Evolutionary conservation across 1,139 yeast species (phyloP), one percentile per base, ranked within the genome.

Genomic region (Blastobotrys proliferans): DNA sequence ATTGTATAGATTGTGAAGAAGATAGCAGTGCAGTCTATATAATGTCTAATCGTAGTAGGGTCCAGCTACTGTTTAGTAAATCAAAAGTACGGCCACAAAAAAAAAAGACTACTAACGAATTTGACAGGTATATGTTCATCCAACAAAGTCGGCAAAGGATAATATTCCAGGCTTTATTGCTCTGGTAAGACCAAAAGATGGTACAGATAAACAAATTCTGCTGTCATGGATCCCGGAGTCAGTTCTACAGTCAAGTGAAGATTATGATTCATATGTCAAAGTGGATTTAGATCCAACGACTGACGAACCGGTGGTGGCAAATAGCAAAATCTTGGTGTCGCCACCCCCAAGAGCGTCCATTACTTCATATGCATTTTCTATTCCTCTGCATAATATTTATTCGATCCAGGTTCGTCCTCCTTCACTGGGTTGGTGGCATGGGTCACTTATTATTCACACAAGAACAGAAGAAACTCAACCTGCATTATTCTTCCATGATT

Each of bases 401-500:
- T 83, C 95, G 21, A 70, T 92, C 36, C 95, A 90, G 61, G 75
- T 83, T 9, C 73, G 97, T 45, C 81, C 81, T 4, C 96, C 97
- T 1, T 79, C 88, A 1, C 67, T 74, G 18, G 94, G 96, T 1
- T 83, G 86, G 81, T 92, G 97, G 95, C 77, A 77, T 66, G 99
- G 99, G 0, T 84, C 95, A 0, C 67, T 90, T 16, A 70, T 87
- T 2, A 65, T 90, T 36, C 83, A 87, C 62, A 74, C 86, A 4
- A 75, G 77, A 49, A 54, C 63, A n/a, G 80, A 76, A 40, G 84
- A 82, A 38, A 83, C 84, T 31, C 76, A 78, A 48, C 97, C 97
- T 0, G 82, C 88, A 6, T 60, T 92, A 35, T 92, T 88, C 62
- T 90, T 94, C 68, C 97, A 92, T 62, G 98, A 94, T 59, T 82